Evolutionary conservation across 164 flowering plant species (phyloP).

Genomic region (Liriodendron chinense): DNA sequence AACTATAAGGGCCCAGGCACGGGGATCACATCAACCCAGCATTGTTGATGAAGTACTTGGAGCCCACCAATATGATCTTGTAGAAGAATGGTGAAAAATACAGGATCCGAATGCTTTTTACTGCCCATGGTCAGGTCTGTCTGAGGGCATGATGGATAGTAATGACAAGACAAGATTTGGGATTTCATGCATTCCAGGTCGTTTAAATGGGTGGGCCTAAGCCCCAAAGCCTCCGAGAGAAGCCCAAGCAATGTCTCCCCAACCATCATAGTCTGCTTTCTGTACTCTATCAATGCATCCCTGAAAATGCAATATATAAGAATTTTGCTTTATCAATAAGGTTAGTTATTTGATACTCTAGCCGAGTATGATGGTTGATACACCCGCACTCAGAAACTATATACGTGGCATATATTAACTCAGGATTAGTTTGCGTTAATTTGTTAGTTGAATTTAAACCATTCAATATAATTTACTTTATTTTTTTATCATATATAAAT

Average conservation of each 20-base stretch:
- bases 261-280: slow-evolving; percentile 12
- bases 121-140: slow-evolving; percentile 41
- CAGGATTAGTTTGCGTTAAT: background rate
- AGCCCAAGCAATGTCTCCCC: slow-evolving; percentile 21
- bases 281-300: slow-evolving; percentile 22
- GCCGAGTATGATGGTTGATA: background rate
- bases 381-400: too few relatives aligned
- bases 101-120: slow-evolving; percentile 32
- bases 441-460: background rate
- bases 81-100: slow-evolving; percentile 41
- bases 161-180: slow-evolving; percentile 17
- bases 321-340: background rate
- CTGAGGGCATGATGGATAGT: slow-evolving; percentile 51
- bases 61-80: slow-evolving; percentile 48
- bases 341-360: too few relatives aligned
- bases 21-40: slow-evolving; percentile 39
- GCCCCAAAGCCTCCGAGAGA: slow-evolving; percentile 31
- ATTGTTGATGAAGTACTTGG: slow-evolving; percentile 34
- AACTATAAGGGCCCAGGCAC: slow-evolving; percentile 33
- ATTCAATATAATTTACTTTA: too few relatives aligned
- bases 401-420: too few relatives aligned
- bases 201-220: slow-evolving; percentile 14
- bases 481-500: too few relatives aligned
- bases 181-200: slow-evolving; percentile 26
- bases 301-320: slow-evolving; percentile 13